Evolutionary conservation across 2,329 filamentous ascomycete genomes (phyloP), one percentile per base, ranked within the genome.

Genomic region (Penicillium decumbens): DNA sequence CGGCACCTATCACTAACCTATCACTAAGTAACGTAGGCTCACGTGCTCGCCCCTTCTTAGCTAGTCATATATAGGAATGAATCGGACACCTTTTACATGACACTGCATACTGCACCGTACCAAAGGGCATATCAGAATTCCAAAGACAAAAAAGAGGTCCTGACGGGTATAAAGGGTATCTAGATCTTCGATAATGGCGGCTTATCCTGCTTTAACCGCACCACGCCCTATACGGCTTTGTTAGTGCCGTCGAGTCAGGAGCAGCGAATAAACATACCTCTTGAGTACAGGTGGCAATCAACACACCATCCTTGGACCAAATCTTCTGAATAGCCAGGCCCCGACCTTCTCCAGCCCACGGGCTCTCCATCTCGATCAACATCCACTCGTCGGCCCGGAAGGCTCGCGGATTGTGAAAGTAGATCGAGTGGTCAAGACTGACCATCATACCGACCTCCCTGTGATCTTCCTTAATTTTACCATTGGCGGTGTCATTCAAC

Each of bases 311-410:
- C 53, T 72, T 70, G 13, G 70, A 71, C 75, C 75, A 78, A 46
- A 78, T 75, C 58, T 71, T 72, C 62, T 77, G 75, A 47, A 70
- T 64, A 8, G 73, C 75, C 54, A 77, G 57, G 0, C 75, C 76
- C 41, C 76, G 69, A 10, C 74, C 75, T 51, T 76, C 74, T 3
- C 76, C 75, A 10, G 75, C 73, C 76, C 76, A 78, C 7, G 76
- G 75, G 45, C 72, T 76, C 48, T 74, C 69, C 68, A 75, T 77
- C 62, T 77, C 75, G 6, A 65, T 69, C 57, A 77, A 67, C 64
- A 78, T 68, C 76, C 76, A 78, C 54, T 78, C 74, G 59, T 78
- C 76, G 9, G 74, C 75, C 23, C 72, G 64, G 57, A 78, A 76
- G 3, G 67, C 70, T 48, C 70, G 63, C 18, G 75, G 74, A 45